These are phyloP conservation scores for Sphaerulina vaccinii DNA, from an alignment of 2,329 filamentous ascomycete genomes.

Conservation along the genomic window DNA sequence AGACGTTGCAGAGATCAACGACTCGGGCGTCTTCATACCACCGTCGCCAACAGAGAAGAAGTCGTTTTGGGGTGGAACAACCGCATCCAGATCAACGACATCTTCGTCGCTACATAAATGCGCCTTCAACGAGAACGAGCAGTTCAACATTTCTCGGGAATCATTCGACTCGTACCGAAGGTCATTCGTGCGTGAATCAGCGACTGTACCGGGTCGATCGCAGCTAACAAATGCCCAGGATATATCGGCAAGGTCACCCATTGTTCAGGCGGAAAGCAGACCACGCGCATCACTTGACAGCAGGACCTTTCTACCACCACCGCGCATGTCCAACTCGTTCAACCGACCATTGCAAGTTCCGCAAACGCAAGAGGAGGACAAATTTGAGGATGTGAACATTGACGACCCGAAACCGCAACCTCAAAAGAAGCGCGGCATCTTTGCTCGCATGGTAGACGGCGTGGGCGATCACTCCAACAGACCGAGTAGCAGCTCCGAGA, in stretches of 20 bases:
- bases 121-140: constrained; percentile 79
- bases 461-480: constrained; percentile 35
- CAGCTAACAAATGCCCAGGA: constrained; percentile 57
- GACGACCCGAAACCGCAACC: constrained; percentile 67
- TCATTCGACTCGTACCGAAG: constrained; percentile 96
- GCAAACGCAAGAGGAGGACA: constrained; percentile 46
- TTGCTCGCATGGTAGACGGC: constrained; percentile 73
- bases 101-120: constrained; percentile 58
- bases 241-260: constrained; percentile 81
- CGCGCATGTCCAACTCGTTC: constrained; percentile 38
- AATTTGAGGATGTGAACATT: constrained; percentile 87
- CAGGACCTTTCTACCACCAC: constrained; percentile 52
- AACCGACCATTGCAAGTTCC: constrained; percentile 35
- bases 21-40: constrained; percentile 92
- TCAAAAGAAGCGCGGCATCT: constrained; percentile 72
- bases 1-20: constrained; percentile 74
- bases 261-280: constrained; percentile 56
- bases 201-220: neutral
- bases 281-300: constrained; percentile 80
- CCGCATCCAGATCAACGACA: constrained; percentile 51
- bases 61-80: constrained; percentile 65
- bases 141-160: constrained; percentile 91
- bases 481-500: constrained; percentile 16
- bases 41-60: constrained; percentile 89
- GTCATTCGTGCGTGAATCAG: constrained; percentile 77